These are phyloP conservation scores for Pythium sukuiense DNA, from an alignment of 352 stramenopile genomes.

Conservation along the genomic window DNA sequence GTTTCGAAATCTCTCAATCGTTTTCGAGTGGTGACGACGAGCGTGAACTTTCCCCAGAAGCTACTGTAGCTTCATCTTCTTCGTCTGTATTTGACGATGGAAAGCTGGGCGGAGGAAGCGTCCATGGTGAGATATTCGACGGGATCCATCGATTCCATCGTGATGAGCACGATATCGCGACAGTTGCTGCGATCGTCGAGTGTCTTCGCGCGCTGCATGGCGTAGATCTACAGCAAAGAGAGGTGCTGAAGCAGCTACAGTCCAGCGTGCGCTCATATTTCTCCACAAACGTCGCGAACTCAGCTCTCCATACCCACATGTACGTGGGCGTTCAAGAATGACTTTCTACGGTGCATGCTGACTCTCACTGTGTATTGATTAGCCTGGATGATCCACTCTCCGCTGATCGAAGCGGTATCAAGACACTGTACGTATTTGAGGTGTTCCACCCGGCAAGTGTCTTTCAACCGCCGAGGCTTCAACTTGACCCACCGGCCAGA, in stretches of 20 bases:
- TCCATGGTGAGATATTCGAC: conserved; percentile 20
- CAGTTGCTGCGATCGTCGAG: conserved; percentile 10
- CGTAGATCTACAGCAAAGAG: neutral
- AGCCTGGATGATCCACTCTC: conserved; percentile 12
- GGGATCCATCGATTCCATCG: conserved; percentile 3
- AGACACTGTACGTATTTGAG: conserved; percentile 15
- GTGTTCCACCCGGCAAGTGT: conserved; percentile 15
- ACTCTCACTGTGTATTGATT: neutral
- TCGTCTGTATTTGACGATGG: conserved; percentile 29
- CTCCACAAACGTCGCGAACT: conserved; percentile 8
- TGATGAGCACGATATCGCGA: conserved; percentile 17
- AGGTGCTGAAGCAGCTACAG: conserved; percentile 9
- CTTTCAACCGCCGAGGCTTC: conserved; percentile 14
- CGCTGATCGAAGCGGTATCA: neutral
- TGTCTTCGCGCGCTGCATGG: conserved; percentile 12
- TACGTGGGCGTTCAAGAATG: neutral
- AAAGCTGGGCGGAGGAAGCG: conserved; percentile 20
- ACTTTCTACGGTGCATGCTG: neutral
- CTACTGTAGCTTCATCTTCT: conserved; percentile 7
- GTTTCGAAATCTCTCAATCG: conserved; percentile 32
- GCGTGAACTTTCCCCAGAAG: conserved; percentile 4
- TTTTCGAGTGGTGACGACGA: conserved; percentile 17
- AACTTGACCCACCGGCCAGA: neutral
- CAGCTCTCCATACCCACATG: conserved; percentile 20
- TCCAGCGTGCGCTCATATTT: conserved; percentile 14